phyloP scores from a whole-genome alignment of 352 stramenopile genomes.

The Aphanomyces stellatus region DNA sequence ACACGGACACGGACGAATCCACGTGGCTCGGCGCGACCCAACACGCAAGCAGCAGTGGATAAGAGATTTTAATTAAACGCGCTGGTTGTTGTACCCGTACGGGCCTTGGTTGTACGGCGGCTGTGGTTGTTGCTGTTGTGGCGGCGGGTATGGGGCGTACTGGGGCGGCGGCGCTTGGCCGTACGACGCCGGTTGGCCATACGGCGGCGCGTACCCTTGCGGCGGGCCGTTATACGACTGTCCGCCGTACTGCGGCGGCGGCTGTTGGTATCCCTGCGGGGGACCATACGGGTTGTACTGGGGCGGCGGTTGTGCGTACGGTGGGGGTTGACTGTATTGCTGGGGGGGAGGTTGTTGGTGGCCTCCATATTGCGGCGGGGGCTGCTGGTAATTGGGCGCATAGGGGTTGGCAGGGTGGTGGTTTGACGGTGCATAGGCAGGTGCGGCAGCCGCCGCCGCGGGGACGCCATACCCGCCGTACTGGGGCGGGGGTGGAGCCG shows the following conservation, averaged over 20 bases:
- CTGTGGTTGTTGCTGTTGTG: constrained; percentile 24
- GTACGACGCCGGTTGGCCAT: not conserved
- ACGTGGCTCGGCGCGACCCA: not conserved
- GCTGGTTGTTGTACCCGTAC: not conserved
- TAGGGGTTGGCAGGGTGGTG: constrained; percentile 14
- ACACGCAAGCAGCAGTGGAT: not conserved
- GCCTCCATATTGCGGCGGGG: not conserved
- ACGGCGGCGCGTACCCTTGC: not conserved
- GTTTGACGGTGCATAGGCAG: not conserved
- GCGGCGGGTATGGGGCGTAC: not conserved
- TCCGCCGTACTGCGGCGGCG: not conserved
- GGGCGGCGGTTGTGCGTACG: not conserved
- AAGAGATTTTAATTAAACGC: not conserved
- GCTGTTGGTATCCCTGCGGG: not conserved
- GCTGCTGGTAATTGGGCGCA: not conserved
- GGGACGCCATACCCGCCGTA: not conserved
- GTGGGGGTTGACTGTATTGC: not conserved
- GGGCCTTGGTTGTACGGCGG: constrained; percentile 21
- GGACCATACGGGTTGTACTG: not conserved
- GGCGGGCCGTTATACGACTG: not conserved
- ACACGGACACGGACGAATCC: not conserved
- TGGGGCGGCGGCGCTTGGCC: not conserved
- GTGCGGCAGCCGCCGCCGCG: not conserved
- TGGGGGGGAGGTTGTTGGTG: not conserved
- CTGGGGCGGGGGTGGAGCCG: not conserved